Percentiles rank a stretch among this genome's conserved stretches.
Evolutionary conservation across 345 rosid genomes (phyloP).

Genomic region (Psidium guajava): DNA sequence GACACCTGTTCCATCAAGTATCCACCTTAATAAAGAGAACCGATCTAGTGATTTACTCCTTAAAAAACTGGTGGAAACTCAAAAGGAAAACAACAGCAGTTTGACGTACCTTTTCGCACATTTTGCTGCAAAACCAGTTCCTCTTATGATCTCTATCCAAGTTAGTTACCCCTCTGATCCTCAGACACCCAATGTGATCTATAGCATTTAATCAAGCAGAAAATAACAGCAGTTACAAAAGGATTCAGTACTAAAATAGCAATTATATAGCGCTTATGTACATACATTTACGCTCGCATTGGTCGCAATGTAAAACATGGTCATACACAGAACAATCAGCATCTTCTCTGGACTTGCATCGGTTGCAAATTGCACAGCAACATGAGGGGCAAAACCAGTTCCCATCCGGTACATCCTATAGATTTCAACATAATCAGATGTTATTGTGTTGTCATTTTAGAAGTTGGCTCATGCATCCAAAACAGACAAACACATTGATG

Average conservation of each 20-base stretch:
- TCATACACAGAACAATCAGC: constrained; percentile 9
- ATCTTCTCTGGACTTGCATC: constrained; percentile 15
- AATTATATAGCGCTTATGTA: not conserved
- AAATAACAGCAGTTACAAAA: not conserved
- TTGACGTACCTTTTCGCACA: constrained; percentile 44
- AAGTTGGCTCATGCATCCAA: not conserved
- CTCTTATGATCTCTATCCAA: constrained; percentile 1
- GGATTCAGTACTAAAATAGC: not conserved
- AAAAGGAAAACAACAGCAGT: not conserved
- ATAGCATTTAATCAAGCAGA: constrained; percentile 4
- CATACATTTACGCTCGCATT: constrained; percentile 57
- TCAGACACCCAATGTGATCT: constrained; percentile 53
- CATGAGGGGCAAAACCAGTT: constrained; percentile 90
- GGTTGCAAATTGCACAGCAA: constrained; percentile 52
- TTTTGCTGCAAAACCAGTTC: not conserved
- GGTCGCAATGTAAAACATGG: constrained; percentile 34
- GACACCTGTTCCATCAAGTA: not conserved
- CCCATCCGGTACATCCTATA: constrained; percentile 64
- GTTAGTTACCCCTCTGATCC: constrained; percentile 7
- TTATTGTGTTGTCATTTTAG: not conserved
- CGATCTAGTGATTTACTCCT: not conserved
- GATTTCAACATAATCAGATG: not conserved
- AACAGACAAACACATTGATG: not conserved
- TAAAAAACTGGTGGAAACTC: not conserved
- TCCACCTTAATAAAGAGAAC: not conserved